Conservation (phyloP, 1,139 yeast species). For the Sugiyamaella grinbergsii region DNA sequence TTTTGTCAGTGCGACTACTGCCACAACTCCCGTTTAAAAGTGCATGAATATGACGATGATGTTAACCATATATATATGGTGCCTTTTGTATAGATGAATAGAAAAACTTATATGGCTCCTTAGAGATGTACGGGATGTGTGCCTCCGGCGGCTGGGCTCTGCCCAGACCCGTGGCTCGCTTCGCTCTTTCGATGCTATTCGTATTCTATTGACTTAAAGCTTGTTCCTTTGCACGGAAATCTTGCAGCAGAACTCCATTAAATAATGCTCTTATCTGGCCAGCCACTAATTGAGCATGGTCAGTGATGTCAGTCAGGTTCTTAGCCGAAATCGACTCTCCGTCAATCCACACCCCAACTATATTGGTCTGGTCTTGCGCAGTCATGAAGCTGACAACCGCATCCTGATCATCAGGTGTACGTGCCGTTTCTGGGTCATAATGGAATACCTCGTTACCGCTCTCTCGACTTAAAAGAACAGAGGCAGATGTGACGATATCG, state of each 20-base stretch:
- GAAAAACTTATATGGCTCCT: too few relatives aligned
- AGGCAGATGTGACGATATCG: slow-evolving; percentile 77
- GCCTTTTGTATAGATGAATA: neutral
- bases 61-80: neutral
- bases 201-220: slow-evolving; percentile 4
- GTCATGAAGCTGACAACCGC: slow-evolving; percentile 56
- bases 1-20: slow-evolving; percentile 25
- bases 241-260: slow-evolving; percentile 33
- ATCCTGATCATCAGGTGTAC: slow-evolving; percentile 37
- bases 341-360: slow-evolving; percentile 56
- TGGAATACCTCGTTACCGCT: slow-evolving; percentile 11
- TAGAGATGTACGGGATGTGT: too few relatives aligned
- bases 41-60: slow-evolving; percentile 2
- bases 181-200: neutral
- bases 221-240: slow-evolving; percentile 23
- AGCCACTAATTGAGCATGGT: slow-evolving; percentile 27
- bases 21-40: slow-evolving; percentile 16
- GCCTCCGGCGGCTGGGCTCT: too few relatives aligned
- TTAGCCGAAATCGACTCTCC: slow-evolving; percentile 31
- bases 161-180: slow-evolving; percentile 4
- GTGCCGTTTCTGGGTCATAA: slow-evolving; percentile 28
- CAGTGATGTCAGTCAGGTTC: slow-evolving; percentile 29
- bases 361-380: slow-evolving; percentile 51
- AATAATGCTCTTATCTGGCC: slow-evolving; percentile 32
- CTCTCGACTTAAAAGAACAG: slow-evolving; percentile 39